phyloP scores from a whole-genome alignment of 2,329 filamentous ascomycete genomes.

The Trichoderma aggressivum region DNA sequence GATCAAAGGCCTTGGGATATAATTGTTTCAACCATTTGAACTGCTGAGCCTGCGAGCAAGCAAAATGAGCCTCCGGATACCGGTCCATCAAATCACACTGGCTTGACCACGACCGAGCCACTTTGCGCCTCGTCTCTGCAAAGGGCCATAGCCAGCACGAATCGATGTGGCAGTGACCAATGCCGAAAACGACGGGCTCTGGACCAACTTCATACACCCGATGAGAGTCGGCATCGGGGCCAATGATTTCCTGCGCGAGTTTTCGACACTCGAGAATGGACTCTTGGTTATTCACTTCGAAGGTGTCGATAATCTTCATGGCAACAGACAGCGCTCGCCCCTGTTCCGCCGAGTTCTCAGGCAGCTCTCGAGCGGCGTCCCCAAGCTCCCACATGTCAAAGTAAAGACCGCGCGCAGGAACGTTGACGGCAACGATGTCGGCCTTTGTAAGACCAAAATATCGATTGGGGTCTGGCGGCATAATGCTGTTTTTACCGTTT shows the following conservation, averaged over 20 bases:
- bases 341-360: slow-evolving; percentile 80
- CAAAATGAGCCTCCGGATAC: slow-evolving; percentile 91
- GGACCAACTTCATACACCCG: slow-evolving; percentile 78
- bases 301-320: slow-evolving; percentile 86
- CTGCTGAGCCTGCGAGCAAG: slow-evolving; percentile 91
- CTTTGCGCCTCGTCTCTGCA: slow-evolving; percentile 95
- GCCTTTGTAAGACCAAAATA: slow-evolving; percentile 74
- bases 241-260: slow-evolving; percentile 80
- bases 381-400: slow-evolving; percentile 96
- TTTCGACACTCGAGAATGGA: slow-evolving; percentile 76
- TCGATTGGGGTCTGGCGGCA: slow-evolving; percentile 81
- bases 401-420: slow-evolving; percentile 75
- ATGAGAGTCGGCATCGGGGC: slow-evolving; percentile 73
- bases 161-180: slow-evolving; percentile 97
- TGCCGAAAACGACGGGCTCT: slow-evolving; percentile 75
- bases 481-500: slow-evolving; percentile 73
- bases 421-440: slow-evolving; percentile 84
- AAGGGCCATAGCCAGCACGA: slow-evolving; percentile 99
- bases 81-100: slow-evolving; percentile 94
- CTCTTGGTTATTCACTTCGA: slow-evolving; percentile 74
- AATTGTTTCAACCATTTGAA: slow-evolving; percentile 94
- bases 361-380: slow-evolving; percentile 89
- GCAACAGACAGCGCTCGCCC: slow-evolving; percentile 80
- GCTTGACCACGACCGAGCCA: slow-evolving; percentile 92
- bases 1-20: slow-evolving; percentile 84